Evolutionary conservation across 2,329 filamentous ascomycete species (phyloP), one percentile per base, ranked within the genome.

Genomic region (Colletotrichum ledebouriae): DNA sequence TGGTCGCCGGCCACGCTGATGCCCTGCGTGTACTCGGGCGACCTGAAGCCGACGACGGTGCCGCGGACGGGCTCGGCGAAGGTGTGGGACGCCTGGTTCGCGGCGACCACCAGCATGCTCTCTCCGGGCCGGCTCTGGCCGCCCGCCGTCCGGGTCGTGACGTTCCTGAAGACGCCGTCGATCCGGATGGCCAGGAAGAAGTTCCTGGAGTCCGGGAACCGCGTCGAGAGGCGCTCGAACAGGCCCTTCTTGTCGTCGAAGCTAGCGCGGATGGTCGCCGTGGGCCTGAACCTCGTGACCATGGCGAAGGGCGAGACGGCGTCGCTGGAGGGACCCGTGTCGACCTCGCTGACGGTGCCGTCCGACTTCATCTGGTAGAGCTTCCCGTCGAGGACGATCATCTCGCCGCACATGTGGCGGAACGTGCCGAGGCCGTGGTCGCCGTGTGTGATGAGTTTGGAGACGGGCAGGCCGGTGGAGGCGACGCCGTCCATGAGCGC

Each of bases 341-440:
- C 67, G 63, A 78, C 64, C 41, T 71, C 61, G 1, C 67, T 62
- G 7, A 77, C 72, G 22, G 74, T 72, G 3, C 76, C 77, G 65
- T 79, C 78, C 4, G 73, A 73, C 56, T 77, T 77, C 77, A 79
- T 79, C 61, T 78, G 77, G 68, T 76, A 78, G 33, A 76, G 67
- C 2, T 71, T 52, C 22, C 76, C 76, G 61, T 78, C 75, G 20
- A 78, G 66, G 12, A 79, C 63, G 53, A 79, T 77, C 75, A 79
- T 77, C 71, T 79, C 78, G 71, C 77, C 78, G 17, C 62, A 69
- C 74, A 79, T 78, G 72, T 74, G 55, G 17, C 72, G 71, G 63
- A 79, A 79, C 2, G 78, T 79, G 50, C 78, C 77, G 0, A 80
- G 73, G 20, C 78, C 78, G 69, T 77, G 76, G 72, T 79, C 71